These are phyloP conservation scores for Clavaria fumosa DNA, from an alignment of 768 basidiomycete species.

Conservation along the genomic window DNA sequence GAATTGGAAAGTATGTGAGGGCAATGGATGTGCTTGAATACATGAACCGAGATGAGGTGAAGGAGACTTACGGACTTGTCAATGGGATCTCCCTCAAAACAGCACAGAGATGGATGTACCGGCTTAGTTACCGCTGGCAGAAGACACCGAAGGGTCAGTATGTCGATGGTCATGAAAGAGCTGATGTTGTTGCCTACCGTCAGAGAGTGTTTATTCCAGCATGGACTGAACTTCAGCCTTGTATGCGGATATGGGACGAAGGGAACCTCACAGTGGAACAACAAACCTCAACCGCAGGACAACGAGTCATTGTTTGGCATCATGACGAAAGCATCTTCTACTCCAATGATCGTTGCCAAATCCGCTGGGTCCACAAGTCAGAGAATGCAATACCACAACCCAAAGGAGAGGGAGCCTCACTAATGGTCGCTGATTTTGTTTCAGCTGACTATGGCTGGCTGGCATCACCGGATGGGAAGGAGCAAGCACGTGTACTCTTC, in stretches of 20 bases:
- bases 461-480: slow-evolving; percentile 6
- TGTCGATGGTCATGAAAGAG: slow-evolving; percentile 20
- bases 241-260: slow-evolving; percentile 1
- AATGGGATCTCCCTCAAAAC: slow-evolving; percentile 9
- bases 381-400: slow-evolving; percentile 13
- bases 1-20: slow-evolving; percentile 10
- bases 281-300: neutral
- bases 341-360: slow-evolving; percentile 15
- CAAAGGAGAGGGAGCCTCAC: slow-evolving; percentile 20
- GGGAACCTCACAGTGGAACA: neutral
- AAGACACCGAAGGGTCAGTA: slow-evolving; percentile 14
- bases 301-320: slow-evolving; percentile 7
- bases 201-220: slow-evolving; percentile 13
- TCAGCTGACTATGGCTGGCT: slow-evolving; percentile 12
- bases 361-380: slow-evolving; percentile 14
- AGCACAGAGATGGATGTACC: slow-evolving; percentile 11
- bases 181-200: slow-evolving; percentile 19
- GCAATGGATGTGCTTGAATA: slow-evolving; percentile 11
- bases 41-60: slow-evolving; percentile 7
- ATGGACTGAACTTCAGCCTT: slow-evolving; percentile 6
- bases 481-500: slow-evolving; percentile 11
- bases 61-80: slow-evolving; percentile 6
- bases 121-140: slow-evolving; percentile 9
- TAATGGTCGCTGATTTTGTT: slow-evolving; percentile 22
- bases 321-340: slow-evolving; percentile 24